Base-by-base conservation (phyloP, 257 asterid species). In the Parsonsia alboflavescens region DNA sequence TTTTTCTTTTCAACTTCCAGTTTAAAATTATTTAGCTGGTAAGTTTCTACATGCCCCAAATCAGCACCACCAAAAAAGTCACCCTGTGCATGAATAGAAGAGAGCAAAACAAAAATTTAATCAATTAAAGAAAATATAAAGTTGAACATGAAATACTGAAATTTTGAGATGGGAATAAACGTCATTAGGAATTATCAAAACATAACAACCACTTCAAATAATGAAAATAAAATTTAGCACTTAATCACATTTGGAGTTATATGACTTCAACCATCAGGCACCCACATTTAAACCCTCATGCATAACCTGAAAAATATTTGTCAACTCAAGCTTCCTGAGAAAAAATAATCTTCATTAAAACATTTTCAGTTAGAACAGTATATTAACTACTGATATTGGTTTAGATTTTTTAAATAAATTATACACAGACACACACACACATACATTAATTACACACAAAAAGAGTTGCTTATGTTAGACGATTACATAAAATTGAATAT, bases 1-100 rank as follows among this genome's bases (percentile, higher is more conserved):
- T 76, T 88, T 85, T 85, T 90, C 81, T 81, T 87, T 80, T 78
- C 91, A 78, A 85, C 82, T 46, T 86, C 89, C 59, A 86, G 91
- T 81, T 87, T 92, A 86, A 86, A 88, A 79, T 72, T 80, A 83
- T 87, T 85, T 81, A 81, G 82, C 73, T 83, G 83, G 86, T 89
- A 84, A 75, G 88, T 85, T 72, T 78, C 88, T 68, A 64, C 64
- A 73, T 72, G 76, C 73, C 67, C 81, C 78, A 72, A 71, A 50
- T 81, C 89, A 80, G 82, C 76, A 73, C 83, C 53, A 57, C 24
- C 76, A 72, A 74, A 68, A 41, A 19, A 48, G 74, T 86, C 89
- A 72, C 70, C 73, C 98, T 91, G 82, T 71, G 61, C 59, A 83
- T 72, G 48, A 62, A 26, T 70, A 77, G 56, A 71, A 17, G 26